A percentile compares a stretch with the other conserved stretches of the same genome.
Evolutionary conservation across 805 yeast species (phyloP).

Genomic region (Candida pini): DNA sequence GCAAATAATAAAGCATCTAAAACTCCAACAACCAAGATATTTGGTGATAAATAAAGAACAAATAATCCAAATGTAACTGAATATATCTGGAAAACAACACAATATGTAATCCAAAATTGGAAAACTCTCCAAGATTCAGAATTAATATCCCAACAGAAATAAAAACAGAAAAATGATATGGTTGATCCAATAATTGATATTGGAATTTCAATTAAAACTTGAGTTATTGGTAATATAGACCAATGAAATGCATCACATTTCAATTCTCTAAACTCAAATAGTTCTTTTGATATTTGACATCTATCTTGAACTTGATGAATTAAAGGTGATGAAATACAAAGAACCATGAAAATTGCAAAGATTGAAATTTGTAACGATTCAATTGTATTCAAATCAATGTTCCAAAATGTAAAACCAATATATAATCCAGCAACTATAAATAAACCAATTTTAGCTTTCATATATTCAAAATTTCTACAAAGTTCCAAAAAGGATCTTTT

Average conservation of each 20-base stretch:
- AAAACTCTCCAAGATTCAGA: slow-evolving; percentile 27
- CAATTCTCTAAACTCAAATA: slow-evolving; percentile 65
- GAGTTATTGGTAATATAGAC: slow-evolving; percentile 51
- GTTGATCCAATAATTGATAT: slow-evolving; percentile 48
- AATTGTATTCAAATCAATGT: slow-evolving; percentile 43
- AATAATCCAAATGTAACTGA: slow-evolving; percentile 50
- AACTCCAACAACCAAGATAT: slow-evolving; percentile 64
- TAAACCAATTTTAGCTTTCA: slow-evolving; percentile 44
- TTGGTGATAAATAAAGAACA: slow-evolving; percentile 53
- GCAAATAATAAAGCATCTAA: slow-evolving; percentile 51
- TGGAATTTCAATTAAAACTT: slow-evolving; percentile 54
- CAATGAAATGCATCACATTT: slow-evolving; percentile 70
- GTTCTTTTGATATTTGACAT: slow-evolving; percentile 50
- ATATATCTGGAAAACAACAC: slow-evolving; percentile 41
- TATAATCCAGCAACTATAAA: slow-evolving; percentile 39
- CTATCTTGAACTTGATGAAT: slow-evolving; percentile 61
- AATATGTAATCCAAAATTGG: too few relatives aligned
- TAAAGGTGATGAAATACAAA: slow-evolving; percentile 54
- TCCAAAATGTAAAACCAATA: slow-evolving; percentile 55
- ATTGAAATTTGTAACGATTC: slow-evolving; percentile 54
- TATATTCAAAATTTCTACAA: slow-evolving; percentile 48
- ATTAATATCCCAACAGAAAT: slow-evolving; percentile 45
- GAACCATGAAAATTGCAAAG: slow-evolving; percentile 49
- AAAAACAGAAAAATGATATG: slow-evolving; percentile 37
- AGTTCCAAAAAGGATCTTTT: slow-evolving; percentile 36